Conservation (phyloP, 202 grass and related monocot species). For the Dendrocalamus latiflorus region DNA sequence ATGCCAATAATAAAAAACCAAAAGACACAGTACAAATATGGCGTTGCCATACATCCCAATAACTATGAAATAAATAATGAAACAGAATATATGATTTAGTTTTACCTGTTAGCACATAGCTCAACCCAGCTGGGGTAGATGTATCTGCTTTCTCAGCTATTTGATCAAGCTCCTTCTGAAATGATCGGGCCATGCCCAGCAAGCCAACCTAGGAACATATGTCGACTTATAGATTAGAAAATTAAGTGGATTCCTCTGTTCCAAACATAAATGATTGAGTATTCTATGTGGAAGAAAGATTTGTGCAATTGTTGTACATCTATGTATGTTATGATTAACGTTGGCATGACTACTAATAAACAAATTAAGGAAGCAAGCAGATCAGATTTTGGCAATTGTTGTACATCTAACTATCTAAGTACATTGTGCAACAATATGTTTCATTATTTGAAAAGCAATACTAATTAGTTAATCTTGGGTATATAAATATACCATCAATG, state of each 20-base stretch:
- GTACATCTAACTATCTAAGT: neutral
- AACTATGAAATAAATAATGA: neutral
- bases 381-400: neutral
- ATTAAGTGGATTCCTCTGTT: neutral
- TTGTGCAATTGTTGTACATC: neutral
- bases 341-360: neutral
- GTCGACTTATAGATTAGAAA: slow-evolving; percentile 16
- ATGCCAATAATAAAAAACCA: neutral
- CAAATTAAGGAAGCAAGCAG: neutral
- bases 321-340: neutral
- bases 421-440: neutral
- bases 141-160: slow-evolving; percentile 95
- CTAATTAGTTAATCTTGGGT: neutral
- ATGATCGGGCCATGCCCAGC: slow-evolving; percentile 88
- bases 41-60: neutral
- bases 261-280: neutral
- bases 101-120: slow-evolving; percentile 84
- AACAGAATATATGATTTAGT: slow-evolving; percentile 10
- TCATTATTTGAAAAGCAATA: neutral
- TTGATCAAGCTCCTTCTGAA: slow-evolving; percentile 95
- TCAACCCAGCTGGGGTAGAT: slow-evolving; percentile 82
- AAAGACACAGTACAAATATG: neutral
- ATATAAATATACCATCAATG: neutral
- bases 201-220: slow-evolving; percentile 74
- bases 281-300: neutral